Evolutionary conservation across 495 filamentous ascomycete species (phyloP).

Genomic region (Annulohypoxylon nitens): DNA sequence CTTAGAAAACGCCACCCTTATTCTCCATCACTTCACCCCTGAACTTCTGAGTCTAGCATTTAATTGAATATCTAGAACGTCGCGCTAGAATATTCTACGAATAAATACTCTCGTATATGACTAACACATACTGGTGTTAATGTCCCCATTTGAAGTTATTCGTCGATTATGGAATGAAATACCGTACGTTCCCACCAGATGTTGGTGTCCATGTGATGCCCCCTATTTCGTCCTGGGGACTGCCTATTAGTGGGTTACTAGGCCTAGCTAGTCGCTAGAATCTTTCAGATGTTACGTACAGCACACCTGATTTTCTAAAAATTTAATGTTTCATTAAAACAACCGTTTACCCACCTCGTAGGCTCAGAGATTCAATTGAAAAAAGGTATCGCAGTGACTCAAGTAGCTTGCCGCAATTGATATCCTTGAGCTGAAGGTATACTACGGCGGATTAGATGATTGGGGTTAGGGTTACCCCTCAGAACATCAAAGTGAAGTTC

Average conservation of each 20-base stretch:
- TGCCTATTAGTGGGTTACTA: background rate
- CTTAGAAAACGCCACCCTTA: slow-evolving; percentile 1
- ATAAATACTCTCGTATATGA: slow-evolving; percentile 8
- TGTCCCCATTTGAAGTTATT: background rate
- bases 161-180: background rate
- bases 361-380: too few relatives aligned
- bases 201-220: background rate
- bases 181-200: background rate
- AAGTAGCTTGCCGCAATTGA: too few relatives aligned
- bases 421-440: too few relatives aligned
- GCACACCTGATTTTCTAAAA: too few relatives aligned
- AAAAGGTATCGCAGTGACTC: too few relatives aligned
- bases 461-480: background rate
- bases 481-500: too few relatives aligned
- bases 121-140: background rate
- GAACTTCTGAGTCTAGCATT: slow-evolving; percentile 16
- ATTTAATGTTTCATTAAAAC: too few relatives aligned
- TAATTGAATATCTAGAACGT: background rate
- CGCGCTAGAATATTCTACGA: slow-evolving; percentile 17
- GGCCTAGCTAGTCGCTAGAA: background rate
- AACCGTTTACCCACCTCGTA: too few relatives aligned
- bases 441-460: background rate
- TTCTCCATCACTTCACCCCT: background rate
- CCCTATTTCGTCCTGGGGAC: background rate
- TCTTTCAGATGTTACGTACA: background rate